A percentile compares a stretch with the other conserved stretches of the same genome.
Evolutionary conservation across 495 filamentous ascomycete genomes (phyloP).

Genomic region (Annulohypoxylon nitens): DNA sequence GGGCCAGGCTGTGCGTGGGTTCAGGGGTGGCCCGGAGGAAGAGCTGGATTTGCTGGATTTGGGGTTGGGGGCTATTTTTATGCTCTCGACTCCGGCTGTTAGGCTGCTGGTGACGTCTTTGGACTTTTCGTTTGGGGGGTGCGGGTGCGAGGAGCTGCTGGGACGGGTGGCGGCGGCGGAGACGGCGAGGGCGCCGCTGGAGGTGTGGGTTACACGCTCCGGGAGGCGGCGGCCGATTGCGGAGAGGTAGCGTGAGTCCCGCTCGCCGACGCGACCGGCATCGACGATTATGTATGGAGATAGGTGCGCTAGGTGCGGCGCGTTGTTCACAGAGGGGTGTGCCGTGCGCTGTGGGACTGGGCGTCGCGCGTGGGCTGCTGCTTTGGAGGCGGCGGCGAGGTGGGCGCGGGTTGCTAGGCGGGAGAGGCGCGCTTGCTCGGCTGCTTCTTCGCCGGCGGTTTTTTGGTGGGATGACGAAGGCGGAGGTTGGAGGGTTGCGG

Average conservation of each 20-base stretch:
- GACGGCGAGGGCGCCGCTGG: conserved; percentile 4
- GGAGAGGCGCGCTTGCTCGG: conserved; percentile 66
- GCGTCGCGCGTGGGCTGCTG: conserved; percentile 62
- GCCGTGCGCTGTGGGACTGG: conserved; percentile 56
- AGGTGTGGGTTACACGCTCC: conserved; percentile 32
- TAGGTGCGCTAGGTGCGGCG: conserved; percentile 61
- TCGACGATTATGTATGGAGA: conserved; percentile 67
- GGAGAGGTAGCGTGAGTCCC: conserved; percentile 80
- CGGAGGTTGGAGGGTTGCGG: conserved; percentile 28
- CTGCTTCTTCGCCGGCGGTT: conserved; percentile 58
- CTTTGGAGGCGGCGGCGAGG: conserved; percentile 61
- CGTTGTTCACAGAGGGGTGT: conserved; percentile 63
- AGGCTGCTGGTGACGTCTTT: conserved; percentile 1
- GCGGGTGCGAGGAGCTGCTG: not conserved
- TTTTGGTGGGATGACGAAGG: conserved; percentile 24
- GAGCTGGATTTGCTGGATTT: conserved; percentile 45
- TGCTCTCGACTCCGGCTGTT: conserved; percentile 48
- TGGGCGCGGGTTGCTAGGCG: conserved; percentile 62
- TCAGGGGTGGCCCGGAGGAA: conserved; percentile 44
- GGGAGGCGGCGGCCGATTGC: conserved; percentile 73
- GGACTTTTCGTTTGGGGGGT: too few relatives aligned
- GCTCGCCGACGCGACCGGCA: conserved; percentile 66
- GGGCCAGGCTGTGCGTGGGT: conserved; percentile 63
- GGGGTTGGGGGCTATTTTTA: not conserved
- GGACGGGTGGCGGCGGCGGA: not conserved